A percentile compares a stretch with the other conserved stretches of the same genome.
phyloP scores from a whole-genome alignment of 1,284 basidiomycete genomes.

The Trametes versicolor region DNA sequence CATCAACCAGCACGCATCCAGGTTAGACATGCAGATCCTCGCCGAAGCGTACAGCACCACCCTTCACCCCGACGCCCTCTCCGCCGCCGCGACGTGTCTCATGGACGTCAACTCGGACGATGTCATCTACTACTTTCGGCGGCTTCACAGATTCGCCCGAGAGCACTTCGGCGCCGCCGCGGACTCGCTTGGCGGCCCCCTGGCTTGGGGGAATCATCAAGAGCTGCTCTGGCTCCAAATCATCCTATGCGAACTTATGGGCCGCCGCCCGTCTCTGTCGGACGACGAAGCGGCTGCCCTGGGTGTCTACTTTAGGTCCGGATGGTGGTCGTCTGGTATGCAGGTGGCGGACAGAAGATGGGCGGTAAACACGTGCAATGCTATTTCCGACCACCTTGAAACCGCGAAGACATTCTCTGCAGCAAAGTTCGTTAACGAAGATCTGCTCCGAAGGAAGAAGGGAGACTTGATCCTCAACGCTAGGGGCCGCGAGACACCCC shows the following conservation, averaged over 20 bases:
- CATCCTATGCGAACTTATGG: not conserved
- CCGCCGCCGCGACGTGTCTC: not conserved
- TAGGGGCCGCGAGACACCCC: not conserved
- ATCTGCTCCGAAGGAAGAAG: too few species aligned
- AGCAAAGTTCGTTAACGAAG: not conserved
- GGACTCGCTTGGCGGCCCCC: not conserved
- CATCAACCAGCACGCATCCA: not conserved
- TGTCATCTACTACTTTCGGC: not conserved
- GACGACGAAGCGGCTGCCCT: too few species aligned
- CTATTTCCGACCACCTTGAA: not conserved
- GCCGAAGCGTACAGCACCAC: not conserved
- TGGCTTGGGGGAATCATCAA: not conserved
- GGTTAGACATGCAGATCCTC: not conserved
- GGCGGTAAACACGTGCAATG: not conserved
- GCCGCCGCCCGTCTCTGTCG: not conserved
- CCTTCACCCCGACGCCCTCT: not conserved
- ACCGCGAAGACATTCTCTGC: too few species aligned
- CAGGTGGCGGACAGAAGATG: not conserved
- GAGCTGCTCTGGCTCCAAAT: not conserved
- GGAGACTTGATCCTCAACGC: too few species aligned
- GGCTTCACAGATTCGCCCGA: not conserved
- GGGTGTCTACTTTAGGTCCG: not conserved
- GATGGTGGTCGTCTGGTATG: not conserved
- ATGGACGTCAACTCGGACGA: not conserved
- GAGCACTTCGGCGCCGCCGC: not conserved